Evolutionary conservation across 208 protist genomes (phyloP), one percentile per base, ranked within the genome.

Genomic region (Leishmania martiniquensis): DNA sequence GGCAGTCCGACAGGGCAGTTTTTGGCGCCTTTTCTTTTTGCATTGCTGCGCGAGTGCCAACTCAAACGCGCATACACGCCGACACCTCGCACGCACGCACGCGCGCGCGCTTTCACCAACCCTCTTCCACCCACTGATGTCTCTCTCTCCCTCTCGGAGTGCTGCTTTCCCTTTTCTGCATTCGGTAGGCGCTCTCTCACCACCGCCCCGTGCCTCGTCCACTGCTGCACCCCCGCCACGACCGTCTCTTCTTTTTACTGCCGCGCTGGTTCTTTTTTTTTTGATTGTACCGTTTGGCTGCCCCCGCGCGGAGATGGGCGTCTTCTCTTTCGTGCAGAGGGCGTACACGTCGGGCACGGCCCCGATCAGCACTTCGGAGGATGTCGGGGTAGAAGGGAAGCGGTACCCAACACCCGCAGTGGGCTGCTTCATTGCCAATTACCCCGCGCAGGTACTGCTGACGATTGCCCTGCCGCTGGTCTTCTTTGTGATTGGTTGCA

Each of bases 361-460:
- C n/a, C 68, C 87, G 0, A 75, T 85, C 49, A 75, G 82, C 57
- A 72, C 62, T 20, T 82, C 76, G 1, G 84, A 88, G 69, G 80
- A 86, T 71, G 84, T 85, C 47, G 74, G 76, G 22, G 83, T 92
- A 60, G 85, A 85, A 54, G 83, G 86, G 0, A 89, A 90, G 84
- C 75, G 72, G 25, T 92, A 89, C 80, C 83, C 88, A 4, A 83
- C 81, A 25, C 76, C 80, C 63, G 25, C n/a, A n/a, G 52, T 84
- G 34, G 83, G 81, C 25, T 47, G 70, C 29, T 39, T 81, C 49
- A 78, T 84, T n/a, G 57, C 70, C 2, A 72, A 78, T 7, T 54
- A 68, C 78, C 83, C 88, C 29, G 69, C 51, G 5, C 5, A 77
- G 4, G 63, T 81, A 67, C 80, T 88, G 15, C 20, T 85, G 6